These are phyloP conservation scores for Mycocentrospora acerina DNA, from an alignment of 2,329 filamentous ascomycete genomes.

Conservation along the genomic window DNA sequence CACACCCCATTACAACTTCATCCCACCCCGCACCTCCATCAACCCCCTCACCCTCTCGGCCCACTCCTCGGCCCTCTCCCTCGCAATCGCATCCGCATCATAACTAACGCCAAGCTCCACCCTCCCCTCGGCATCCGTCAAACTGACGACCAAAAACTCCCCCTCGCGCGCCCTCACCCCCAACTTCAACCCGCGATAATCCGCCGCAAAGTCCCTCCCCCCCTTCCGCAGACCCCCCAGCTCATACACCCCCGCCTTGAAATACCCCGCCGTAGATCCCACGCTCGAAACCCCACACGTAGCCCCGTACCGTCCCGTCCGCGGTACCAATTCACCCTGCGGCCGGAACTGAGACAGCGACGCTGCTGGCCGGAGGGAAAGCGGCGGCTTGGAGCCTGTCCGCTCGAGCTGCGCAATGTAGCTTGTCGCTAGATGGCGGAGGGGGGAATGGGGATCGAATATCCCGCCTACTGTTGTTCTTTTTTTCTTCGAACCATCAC, in stretches of 20 bases:
- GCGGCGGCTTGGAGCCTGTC: constrained; percentile 35
- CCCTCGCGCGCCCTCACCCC: constrained; percentile 48
- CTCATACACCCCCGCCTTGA: constrained; percentile 31
- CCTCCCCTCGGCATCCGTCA: constrained; percentile 37
- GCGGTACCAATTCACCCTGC: constrained; percentile 42
- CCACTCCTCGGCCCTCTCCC: constrained; percentile 34
- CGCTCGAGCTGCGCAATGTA: constrained; percentile 48
- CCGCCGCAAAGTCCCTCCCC: constrained; percentile 41
- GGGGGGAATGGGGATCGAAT: constrained; percentile 42
- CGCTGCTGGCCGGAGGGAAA: too few relatives aligned
- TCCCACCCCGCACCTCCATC: constrained; percentile 23
- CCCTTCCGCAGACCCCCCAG: constrained; percentile 24
- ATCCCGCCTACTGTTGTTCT: too few relatives aligned
- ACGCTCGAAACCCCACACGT: constrained; percentile 51
- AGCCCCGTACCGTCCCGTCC: constrained; percentile 33
- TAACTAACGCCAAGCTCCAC: constrained; percentile 45
- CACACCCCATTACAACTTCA: constrained; percentile 14
- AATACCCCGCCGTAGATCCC: constrained; percentile 39
- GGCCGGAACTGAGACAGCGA: constrained; percentile 27
- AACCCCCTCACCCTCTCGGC: constrained; percentile 31
- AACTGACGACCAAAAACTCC: constrained; percentile 50
- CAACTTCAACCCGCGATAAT: constrained; percentile 40
- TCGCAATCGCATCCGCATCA: constrained; percentile 43
- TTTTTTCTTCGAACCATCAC: constrained; percentile 32
- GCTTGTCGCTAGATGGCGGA: constrained; percentile 46